Evolutionary conservation across 331 rosid species (phyloP), one percentile per base, ranked within the genome.

Genomic region (Stylosanthes scabra): DNA sequence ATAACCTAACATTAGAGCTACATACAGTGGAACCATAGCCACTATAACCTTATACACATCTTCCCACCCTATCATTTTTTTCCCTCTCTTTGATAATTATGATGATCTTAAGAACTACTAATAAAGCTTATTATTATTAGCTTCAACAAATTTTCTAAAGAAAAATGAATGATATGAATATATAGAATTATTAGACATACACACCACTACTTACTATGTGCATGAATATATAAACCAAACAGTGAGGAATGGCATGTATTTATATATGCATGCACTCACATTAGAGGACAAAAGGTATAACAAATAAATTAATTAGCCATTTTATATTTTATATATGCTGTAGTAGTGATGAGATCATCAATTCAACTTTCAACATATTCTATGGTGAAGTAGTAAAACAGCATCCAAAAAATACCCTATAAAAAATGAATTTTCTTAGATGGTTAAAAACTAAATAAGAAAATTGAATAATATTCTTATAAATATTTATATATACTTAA

Each of bases 1-100:
- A 40, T 88, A 95, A 3, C 99, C 99, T 59, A 95, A 70, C 13
- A 88, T 10, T 8, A 95, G 85, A 11, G 97, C 97, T 5, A 90
- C 79, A 5, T 95, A 95, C 27, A 95, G 89, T 46, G 99, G 99
- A 3, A 70, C 83, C 93, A 75, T 85, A 4, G 92, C 97, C 8
- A 44, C 96, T 28, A 91, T 82, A 46, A 95, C 99, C 79, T 90
- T 91, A 66, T 88, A 90, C 14, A 86, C 89, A 67, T 91, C 97
- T 75, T 80, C 91, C 97, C 91, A 92, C 58, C 92, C 96, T 4
- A 95, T 90, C 99, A 95, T 92, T 15, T 66, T 60, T 27, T 34
- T n/a, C n/a, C n/a, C n/a, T n/a, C n/a, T n/a, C n/a, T n/a, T n/a
- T n/a, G n/a, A n/a, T n/a, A n/a, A n/a, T n/a, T n/a, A n/a, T n/a